phyloP scores from a whole-genome alignment of 73 alveolate species.

The Tetrahymena thermophila region DNA sequence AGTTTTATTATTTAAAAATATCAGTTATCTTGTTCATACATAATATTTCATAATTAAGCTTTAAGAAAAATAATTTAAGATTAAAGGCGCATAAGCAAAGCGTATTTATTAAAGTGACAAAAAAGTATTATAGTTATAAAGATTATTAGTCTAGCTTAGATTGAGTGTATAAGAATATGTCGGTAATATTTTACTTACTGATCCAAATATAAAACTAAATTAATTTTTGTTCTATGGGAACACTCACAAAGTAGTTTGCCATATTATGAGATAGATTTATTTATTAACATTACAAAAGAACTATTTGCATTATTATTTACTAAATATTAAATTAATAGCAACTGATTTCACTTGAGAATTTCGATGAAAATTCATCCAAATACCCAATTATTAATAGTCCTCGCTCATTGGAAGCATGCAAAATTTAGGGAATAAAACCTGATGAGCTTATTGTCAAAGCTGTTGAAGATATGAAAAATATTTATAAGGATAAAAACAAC shows the following conservation, averaged over 20 bases:
- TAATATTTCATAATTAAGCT: neutral
- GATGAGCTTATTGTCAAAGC: constrained; percentile 48
- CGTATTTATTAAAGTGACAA: neutral
- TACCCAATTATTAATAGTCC: constrained; percentile 53
- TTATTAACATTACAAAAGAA: no score
- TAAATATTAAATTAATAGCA: neutral
- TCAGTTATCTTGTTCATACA: neutral
- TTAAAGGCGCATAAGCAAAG: neutral
- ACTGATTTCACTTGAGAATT: neutral
- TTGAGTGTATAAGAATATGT: neutral
- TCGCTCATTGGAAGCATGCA: constrained; percentile 59
- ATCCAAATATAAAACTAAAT: no score
- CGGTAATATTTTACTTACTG: neutral
- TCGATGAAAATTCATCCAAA: neutral
- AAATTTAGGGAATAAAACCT: constrained; percentile 56
- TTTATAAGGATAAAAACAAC: neutral
- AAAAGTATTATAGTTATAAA: no score
- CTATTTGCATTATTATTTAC: neutral
- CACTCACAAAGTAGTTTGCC: neutral
- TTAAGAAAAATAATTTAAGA: neutral
- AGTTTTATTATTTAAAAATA: neutral
- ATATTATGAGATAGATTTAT: neutral
- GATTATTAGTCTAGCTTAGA: neutral
- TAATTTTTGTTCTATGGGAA: neutral
- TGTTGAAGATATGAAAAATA: constrained; percentile 17